phyloP scores from a whole-genome alignment of 1,139 yeast genomes.

The Pichia inconspicua region DNA sequence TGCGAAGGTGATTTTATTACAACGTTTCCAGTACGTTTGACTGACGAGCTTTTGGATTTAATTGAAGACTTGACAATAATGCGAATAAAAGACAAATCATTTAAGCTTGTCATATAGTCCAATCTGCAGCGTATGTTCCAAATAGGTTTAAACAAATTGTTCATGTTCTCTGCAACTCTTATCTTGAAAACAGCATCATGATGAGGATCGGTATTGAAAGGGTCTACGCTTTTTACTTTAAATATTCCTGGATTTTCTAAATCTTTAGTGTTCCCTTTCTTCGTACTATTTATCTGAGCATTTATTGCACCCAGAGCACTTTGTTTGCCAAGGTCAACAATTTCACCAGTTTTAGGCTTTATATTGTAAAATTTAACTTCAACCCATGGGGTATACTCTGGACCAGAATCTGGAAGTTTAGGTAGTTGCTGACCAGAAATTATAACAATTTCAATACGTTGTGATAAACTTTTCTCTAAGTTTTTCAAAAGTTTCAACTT shows the following conservation, averaged over 20 bases:
- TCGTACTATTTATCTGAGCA: not conserved
- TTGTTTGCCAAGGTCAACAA: slow-evolving; percentile 1
- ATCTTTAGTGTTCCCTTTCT: not conserved
- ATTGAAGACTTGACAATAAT: slow-evolving; percentile 36
- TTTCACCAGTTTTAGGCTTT: slow-evolving; percentile 6
- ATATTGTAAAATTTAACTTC: slow-evolving; percentile 48
- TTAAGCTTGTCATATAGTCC: slow-evolving; percentile 32
- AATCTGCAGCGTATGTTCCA: slow-evolving; percentile 60
- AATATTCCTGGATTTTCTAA: not conserved
- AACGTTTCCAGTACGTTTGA: slow-evolving; percentile 40
- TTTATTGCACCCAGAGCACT: not conserved
- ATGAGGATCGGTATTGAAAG: slow-evolving; percentile 6
- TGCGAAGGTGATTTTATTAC: slow-evolving; percentile 26
- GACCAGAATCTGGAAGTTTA: slow-evolving; percentile 44
- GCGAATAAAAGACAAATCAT: slow-evolving; percentile 44
- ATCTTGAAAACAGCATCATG: slow-evolving; percentile 30
- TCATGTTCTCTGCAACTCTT: slow-evolving; percentile 30
- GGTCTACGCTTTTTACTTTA: slow-evolving; percentile 3
- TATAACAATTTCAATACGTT: slow-evolving; percentile 37
- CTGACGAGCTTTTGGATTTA: slow-evolving; percentile 30
- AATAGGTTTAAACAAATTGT: slow-evolving; percentile 77
- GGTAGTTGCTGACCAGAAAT: slow-evolving; percentile 86
- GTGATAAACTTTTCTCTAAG: slow-evolving; percentile 12
- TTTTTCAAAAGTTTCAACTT: slow-evolving; percentile 10
- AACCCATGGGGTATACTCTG: slow-evolving; percentile 50